These are phyloP conservation scores for Wickerhamomyces tratensis DNA, from an alignment of 805 yeast species.

Conservation along the genomic window DNA sequence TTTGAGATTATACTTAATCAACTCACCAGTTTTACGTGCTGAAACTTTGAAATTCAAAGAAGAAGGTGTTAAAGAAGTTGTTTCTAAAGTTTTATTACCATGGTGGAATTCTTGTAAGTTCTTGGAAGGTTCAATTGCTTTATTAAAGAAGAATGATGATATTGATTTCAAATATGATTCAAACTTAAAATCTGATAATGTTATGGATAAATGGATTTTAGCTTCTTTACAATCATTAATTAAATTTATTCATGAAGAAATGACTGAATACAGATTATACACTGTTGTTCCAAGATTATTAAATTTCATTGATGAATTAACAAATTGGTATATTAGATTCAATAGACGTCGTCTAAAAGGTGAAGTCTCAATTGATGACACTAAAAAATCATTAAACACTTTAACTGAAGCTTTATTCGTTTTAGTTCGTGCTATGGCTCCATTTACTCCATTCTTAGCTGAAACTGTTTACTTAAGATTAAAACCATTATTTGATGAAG, in stretches of 20 bases:
- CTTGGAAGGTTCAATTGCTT: constrained; percentile 86
- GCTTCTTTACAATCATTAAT: constrained; percentile 94
- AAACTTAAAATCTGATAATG: constrained; percentile 58
- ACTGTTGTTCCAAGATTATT: constrained; percentile 93
- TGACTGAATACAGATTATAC: constrained; percentile 82
- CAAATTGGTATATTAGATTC: constrained; percentile 98
- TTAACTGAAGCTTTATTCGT: constrained; percentile 84
- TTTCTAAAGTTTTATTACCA: constrained; percentile 89
- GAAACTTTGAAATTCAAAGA: constrained; percentile 96
- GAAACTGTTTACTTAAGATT: constrained; percentile 81
- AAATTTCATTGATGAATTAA: constrained; percentile 82
- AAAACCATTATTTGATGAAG: constrained; percentile 50
- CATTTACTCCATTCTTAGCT: constrained; percentile 94
- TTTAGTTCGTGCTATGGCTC: constrained; percentile 94
- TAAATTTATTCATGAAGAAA: constrained; percentile 78
- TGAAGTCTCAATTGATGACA: constrained; percentile 77
- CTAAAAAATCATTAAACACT: constrained; percentile 81
- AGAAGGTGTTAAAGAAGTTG: constrained; percentile 98
- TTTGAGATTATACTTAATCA: constrained; percentile 86
- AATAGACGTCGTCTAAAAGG: constrained; percentile 98
- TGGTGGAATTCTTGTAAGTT: constrained; percentile 99
- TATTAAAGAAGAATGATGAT: constrained; percentile 67
- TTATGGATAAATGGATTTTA: constrained; percentile 95
- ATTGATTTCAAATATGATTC: constrained; percentile 69
- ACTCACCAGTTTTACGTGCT: constrained; percentile 95